Evolutionary conservation across 1,139 yeast genomes (phyloP).

Genomic region (Debaryomyces psychrophilus): DNA sequence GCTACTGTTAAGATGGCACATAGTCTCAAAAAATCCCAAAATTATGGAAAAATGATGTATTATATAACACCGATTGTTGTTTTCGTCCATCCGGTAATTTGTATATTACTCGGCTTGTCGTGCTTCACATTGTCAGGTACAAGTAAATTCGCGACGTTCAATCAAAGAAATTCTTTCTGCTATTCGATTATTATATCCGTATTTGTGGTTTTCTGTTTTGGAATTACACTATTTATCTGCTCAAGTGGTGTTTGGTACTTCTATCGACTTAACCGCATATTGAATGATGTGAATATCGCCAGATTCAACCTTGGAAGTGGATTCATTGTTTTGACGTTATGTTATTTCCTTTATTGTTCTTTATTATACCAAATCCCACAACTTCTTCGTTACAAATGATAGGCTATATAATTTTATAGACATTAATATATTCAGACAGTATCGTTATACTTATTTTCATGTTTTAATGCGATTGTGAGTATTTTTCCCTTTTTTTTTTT

Average conservation of each 20-base stretch:
- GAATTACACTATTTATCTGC: slow-evolving; percentile 14
- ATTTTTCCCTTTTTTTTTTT: neutral
- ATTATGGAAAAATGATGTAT: slow-evolving; percentile 6
- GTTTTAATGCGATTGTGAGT: neutral
- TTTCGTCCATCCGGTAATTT: slow-evolving; percentile 2
- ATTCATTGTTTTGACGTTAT: slow-evolving; percentile 10
- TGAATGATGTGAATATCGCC: slow-evolving; percentile 16
- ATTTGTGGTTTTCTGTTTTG: slow-evolving; percentile 4
- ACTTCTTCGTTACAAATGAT: neutral
- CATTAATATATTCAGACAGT: neutral
- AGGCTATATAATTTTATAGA: neutral
- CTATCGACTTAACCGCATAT: slow-evolving; percentile 13
- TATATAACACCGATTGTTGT: neutral
- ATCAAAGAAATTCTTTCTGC: neutral
- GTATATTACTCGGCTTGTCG: neutral
- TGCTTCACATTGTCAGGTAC: neutral
- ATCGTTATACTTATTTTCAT: neutral
- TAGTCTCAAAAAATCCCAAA: slow-evolving; percentile 7
- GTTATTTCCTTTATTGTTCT: neutral
- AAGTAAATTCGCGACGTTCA: neutral
- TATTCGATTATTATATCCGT: neutral
- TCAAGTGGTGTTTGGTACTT: slow-evolving; percentile 17
- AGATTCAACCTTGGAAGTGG: slow-evolving; percentile 17
- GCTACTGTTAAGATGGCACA: slow-evolving; percentile 2
- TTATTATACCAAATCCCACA: neutral